Evolutionary conservation across 1,139 yeast genomes (phyloP).

Genomic region (Spencermartinsiella ligniputridi): DNA sequence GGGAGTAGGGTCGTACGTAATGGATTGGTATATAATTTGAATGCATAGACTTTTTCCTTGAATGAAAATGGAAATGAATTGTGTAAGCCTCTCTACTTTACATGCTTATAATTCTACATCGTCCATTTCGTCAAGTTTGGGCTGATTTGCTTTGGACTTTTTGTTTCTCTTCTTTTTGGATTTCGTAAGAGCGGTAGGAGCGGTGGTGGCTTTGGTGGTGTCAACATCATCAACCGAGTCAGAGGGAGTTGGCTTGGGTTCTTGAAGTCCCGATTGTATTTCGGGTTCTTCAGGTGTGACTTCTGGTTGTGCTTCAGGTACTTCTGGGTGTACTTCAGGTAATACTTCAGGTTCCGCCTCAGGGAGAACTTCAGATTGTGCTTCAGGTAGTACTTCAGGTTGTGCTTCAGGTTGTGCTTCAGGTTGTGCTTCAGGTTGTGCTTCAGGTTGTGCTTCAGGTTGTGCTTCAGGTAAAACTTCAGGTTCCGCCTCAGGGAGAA

Average conservation of each 20-base stretch:
- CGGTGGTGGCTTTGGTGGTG: background rate
- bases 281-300: too few relatives aligned
- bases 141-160: conserved; percentile 3
- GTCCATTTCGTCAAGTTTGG: conserved; percentile 10
- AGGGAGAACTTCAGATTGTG: conserved; percentile 12
- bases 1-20: conserved; percentile 49
- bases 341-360: conserved; percentile 14
- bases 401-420: conserved; percentile 6
- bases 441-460: conserved; percentile 14
- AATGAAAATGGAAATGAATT: too few relatives aligned
- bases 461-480: conserved; percentile 20
- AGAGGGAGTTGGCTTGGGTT: too few relatives aligned
- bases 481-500: conserved; percentile 14
- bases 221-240: too few relatives aligned
- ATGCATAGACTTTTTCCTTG: too few relatives aligned
- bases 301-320: conserved; percentile 10
- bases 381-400: conserved; percentile 13
- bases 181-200: conserved; percentile 13
- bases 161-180: conserved; percentile 23
- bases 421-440: conserved; percentile 7
- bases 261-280: too few relatives aligned
- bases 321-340: conserved; percentile 11
- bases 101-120: conserved; percentile 15
- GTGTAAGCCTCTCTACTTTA: too few relatives aligned
- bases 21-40: too few relatives aligned